Evolutionary conservation across 192 early-diverging fungal species (phyloP), one percentile per base, ranked within the genome.

Genomic region (Dimargaris verticillata): DNA sequence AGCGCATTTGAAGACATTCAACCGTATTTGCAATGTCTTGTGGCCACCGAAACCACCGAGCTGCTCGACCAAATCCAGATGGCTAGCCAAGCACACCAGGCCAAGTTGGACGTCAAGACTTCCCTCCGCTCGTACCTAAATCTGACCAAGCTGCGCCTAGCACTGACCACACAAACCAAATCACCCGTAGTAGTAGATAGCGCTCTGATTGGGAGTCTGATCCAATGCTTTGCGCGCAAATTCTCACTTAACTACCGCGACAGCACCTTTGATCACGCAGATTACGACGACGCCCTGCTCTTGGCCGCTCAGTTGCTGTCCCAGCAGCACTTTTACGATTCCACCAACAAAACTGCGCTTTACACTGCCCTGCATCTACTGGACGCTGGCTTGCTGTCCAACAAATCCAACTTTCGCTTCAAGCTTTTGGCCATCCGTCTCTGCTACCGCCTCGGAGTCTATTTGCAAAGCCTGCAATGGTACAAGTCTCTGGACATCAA

Each of bases 381-480:
- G 44, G 91, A 94, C 67, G 72, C 72, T 10, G 89, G 87, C 0
- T 69, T 92, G 29, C 66, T 64, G 44, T 80, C 79, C 42, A 92
- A 88, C 75, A 80, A 78, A 48, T 75, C 80, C 71, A 91, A 86
- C 66, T 92, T 83, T 64, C 80, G 89, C 66, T 84, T 97, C 59
- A 92, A 87, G 67, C 78, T 97, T 22, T 70, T 87, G n/a, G 76
- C 92, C 22, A 83, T 92, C 44, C 83, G 91, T 24, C 58, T 97
- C 9, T 94, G 94, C 63, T 68, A 79, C 22, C 69, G 79, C 22
- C 60, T 93, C 13, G 84, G 83, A 15, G 80, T 75, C 29, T 81
- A 72, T 64, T 66, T 72, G 28, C 82, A 82, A 18, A 72, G 86
- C 7, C 67, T 74, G 28, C 71, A 72, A 15, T 73, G 89, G 54